Evolutionary conservation across 1,139 yeast species (phyloP).

Genomic region (Blastobotrys aristatus): DNA sequence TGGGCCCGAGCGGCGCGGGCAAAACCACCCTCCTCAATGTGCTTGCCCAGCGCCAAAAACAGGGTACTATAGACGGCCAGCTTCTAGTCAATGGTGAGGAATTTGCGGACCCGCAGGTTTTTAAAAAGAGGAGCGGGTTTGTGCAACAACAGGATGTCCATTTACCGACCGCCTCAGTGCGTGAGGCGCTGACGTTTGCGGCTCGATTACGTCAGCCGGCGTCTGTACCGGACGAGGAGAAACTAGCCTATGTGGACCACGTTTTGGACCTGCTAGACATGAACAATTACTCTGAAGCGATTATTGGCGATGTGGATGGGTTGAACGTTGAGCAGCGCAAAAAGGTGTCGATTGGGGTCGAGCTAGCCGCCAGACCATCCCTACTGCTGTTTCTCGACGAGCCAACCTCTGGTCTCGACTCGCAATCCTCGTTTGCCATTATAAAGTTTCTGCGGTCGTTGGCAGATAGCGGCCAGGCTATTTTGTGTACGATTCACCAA

Average conservation of each 20-base stretch:
- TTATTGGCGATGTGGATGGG: slow-evolving; percentile 57
- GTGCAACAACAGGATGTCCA: slow-evolving; percentile 65
- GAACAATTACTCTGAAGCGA: slow-evolving; percentile 55
- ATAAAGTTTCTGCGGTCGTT: slow-evolving; percentile 65
- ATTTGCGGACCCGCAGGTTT: slow-evolving; percentile 48
- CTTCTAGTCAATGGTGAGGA: slow-evolving; percentile 56
- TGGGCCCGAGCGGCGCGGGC: slow-evolving; percentile 72
- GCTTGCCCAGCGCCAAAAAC: slow-evolving; percentile 52
- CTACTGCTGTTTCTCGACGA: slow-evolving; percentile 76
- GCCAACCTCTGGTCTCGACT: slow-evolving; percentile 86
- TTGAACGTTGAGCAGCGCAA: slow-evolving; percentile 79
- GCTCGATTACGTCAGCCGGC: slow-evolving; percentile 55
- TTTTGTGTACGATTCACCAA: slow-evolving; percentile 73
- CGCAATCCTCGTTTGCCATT: slow-evolving; percentile 84
- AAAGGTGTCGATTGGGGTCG: slow-evolving; percentile 80
- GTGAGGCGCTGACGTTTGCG: slow-evolving; percentile 57
- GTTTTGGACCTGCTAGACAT: slow-evolving; percentile 52
- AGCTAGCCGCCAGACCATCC: slow-evolving; percentile 78
- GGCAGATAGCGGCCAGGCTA: slow-evolving; percentile 73
- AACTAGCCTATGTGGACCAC: slow-evolving; percentile 54
- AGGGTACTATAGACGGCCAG: slow-evolving; percentile 60
- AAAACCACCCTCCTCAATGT: slow-evolving; percentile 59
- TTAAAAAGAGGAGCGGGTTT: slow-evolving; percentile 59
- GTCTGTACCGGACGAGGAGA: slow-evolving; percentile 44
- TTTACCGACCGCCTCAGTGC: slow-evolving; percentile 51